These are phyloP conservation scores for Boletus fagicola DNA, from an alignment of 768 basidiomycete genomes.

Conservation along the genomic window DNA sequence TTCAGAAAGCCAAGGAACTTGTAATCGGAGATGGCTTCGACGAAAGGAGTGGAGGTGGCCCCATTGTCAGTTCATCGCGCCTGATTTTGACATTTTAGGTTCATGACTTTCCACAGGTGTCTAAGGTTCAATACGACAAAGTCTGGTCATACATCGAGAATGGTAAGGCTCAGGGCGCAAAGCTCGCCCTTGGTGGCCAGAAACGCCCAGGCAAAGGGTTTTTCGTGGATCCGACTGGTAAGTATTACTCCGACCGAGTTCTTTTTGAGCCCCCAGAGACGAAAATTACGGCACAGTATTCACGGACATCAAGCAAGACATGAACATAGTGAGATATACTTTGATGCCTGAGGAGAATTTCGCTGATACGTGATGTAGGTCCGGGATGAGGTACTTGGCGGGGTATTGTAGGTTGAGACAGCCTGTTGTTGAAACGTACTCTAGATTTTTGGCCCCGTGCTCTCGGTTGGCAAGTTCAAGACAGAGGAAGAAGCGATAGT, in stretches of 20 bases:
- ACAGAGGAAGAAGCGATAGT: slow-evolving; percentile 84
- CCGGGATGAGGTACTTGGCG: slow-evolving; percentile 29
- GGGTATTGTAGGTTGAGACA: slow-evolving; percentile 7
- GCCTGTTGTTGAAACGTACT: slow-evolving; percentile 10
- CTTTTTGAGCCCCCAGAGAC: slow-evolving; percentile 4
- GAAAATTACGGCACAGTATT: slow-evolving; percentile 55
- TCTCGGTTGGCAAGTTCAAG: slow-evolving; percentile 77
- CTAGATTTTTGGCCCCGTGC: slow-evolving; percentile 94
- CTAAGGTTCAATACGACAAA: slow-evolving; percentile 80
- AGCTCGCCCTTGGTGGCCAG: slow-evolving; percentile 72
- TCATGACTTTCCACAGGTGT: slow-evolving; percentile 50
- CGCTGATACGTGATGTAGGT: slow-evolving; percentile 31
- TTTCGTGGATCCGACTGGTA: slow-evolving; percentile 88
- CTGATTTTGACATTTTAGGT: slow-evolving; percentile 4
- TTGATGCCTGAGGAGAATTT: slow-evolving; percentile 1
- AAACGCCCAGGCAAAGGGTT: slow-evolving; percentile 77
- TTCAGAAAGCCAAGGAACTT: slow-evolving; percentile 63
- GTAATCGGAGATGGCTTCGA: slow-evolving; percentile 82
- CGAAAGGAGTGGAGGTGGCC: slow-evolving; percentile 71
- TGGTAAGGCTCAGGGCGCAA: slow-evolving; percentile 84
- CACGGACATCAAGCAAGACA: slow-evolving; percentile 70
- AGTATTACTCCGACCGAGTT: slow-evolving; percentile 29
- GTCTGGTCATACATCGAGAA: slow-evolving; percentile 86
- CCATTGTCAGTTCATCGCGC: slow-evolving; percentile 58
- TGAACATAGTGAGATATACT: slow-evolving; percentile 73